These are phyloP conservation scores for Diddensiella transvaalensis DNA, from an alignment of 805 yeast species.

Conservation along the genomic window DNA sequence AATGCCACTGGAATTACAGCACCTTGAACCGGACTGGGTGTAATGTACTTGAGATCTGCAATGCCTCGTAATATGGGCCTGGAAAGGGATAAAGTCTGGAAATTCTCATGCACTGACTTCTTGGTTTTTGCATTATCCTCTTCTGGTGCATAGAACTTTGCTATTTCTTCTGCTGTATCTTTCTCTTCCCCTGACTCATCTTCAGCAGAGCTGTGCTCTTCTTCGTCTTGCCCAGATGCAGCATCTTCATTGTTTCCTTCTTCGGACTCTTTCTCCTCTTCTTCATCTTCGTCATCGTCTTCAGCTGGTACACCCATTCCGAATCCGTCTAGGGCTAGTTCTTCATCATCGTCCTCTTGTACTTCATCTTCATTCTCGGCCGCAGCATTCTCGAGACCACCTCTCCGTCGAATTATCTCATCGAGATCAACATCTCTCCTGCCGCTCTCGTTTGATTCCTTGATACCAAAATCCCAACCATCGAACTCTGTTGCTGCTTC, in stretches of 20 bases:
- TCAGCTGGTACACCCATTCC: slow-evolving; percentile 31
- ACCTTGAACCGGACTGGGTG: slow-evolving; percentile 91
- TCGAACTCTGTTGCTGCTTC: slow-evolving; percentile 40
- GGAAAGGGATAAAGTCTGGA: slow-evolving; percentile 75
- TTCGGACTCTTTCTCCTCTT: slow-evolving; percentile 26
- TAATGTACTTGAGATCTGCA: slow-evolving; percentile 72
- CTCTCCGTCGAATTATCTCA: slow-evolving; percentile 79
- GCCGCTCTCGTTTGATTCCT: slow-evolving; percentile 32
- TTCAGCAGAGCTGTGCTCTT: slow-evolving; percentile 29
- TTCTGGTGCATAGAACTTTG: slow-evolving; percentile 65
- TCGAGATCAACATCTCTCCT: slow-evolving; percentile 77
- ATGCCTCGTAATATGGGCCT: slow-evolving; percentile 88
- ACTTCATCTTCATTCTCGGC: slow-evolving; percentile 36
- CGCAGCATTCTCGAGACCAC: slow-evolving; percentile 58
- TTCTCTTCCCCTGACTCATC: slow-evolving; percentile 40
- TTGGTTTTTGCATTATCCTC: slow-evolving; percentile 53
- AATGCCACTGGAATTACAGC: slow-evolving; percentile 92
- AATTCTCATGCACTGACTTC: slow-evolving; percentile 53
- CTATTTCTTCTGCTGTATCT: slow-evolving; percentile 80
- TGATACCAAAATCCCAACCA: slow-evolving; percentile 82
- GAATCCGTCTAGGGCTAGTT: slow-evolving; percentile 42
- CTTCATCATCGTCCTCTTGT: slow-evolving; percentile 38
- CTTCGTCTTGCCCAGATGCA: slow-evolving; percentile 35
- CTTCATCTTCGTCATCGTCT: slow-evolving; percentile 34
- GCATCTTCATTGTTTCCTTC: slow-evolving; percentile 32